A percentile compares a stretch with the other conserved stretches of the same genome.
phyloP scores from a whole-genome alignment of 225 moss, liverwort and hornwort genomes.

The Polytrichum commune region DNA sequence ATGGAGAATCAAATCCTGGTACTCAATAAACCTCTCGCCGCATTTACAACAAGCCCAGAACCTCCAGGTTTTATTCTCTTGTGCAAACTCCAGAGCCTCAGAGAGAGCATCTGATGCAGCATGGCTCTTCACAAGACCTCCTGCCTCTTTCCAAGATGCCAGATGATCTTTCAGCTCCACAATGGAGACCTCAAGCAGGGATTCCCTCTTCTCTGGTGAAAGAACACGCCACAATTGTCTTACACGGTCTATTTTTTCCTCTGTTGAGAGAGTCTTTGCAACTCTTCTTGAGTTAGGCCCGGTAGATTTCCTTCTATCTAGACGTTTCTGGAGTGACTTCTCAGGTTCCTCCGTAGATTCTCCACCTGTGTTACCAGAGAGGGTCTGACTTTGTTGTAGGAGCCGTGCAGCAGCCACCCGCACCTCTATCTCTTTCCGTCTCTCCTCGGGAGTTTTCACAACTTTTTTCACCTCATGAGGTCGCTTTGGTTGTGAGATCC shows the following conservation, averaged over 20 bases:
- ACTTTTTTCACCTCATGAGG: constrained; percentile 39
- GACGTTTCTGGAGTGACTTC: constrained; percentile 23
- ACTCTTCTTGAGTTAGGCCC: constrained; percentile 25
- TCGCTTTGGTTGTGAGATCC: constrained; percentile 38
- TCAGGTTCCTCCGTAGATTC: constrained; percentile 25
- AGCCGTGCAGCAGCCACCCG: constrained; percentile 48
- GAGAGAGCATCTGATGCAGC: constrained; percentile 26
- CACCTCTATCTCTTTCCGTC: constrained; percentile 49
- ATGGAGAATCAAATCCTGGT: constrained; percentile 28
- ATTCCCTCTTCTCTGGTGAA: constrained; percentile 23
- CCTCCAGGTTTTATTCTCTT: constrained; percentile 40
- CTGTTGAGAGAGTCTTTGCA: constrained; percentile 25
- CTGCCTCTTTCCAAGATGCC: constrained; percentile 22
- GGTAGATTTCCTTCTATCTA: constrained; percentile 33
- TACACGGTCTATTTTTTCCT: constrained; percentile 31
- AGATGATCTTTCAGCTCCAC: constrained; percentile 36
- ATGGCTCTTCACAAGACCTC: constrained; percentile 29
- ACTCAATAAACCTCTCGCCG: constrained; percentile 25
- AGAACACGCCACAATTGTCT: constrained; percentile 33
- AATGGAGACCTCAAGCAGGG: constrained; percentile 29
- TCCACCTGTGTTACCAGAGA: constrained; percentile 6
- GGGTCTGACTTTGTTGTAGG: constrained; percentile 33
- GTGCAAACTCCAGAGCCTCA: constrained; percentile 43
- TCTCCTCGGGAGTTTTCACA: constrained; percentile 41
- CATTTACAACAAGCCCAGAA: constrained; percentile 47